Conservation (phyloP, 768 basidiomycete genomes). For the Psilocybe azurescens region DNA sequence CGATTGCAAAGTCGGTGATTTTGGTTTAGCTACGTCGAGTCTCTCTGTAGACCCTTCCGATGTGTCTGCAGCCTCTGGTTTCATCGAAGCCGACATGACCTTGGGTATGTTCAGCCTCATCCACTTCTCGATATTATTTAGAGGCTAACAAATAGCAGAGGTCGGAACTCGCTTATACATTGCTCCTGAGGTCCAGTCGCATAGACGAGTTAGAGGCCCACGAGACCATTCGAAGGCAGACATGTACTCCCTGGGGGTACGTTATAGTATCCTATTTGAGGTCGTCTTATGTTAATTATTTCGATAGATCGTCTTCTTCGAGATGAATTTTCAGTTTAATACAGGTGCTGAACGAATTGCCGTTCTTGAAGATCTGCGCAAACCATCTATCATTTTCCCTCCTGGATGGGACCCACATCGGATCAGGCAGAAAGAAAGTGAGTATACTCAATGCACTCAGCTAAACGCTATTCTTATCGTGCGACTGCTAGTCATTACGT, state of each 20-base stretch:
- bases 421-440: conserved; percentile 71
- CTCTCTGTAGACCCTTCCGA: conserved; percentile 80
- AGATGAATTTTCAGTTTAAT: conserved; percentile 89
- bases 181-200: conserved; percentile 85
- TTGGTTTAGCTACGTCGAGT: conserved; percentile 88
- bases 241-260: conserved; percentile 91
- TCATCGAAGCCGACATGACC: conserved; percentile 73
- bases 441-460: background rate
- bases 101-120: conserved; percentile 50
- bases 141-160: conserved; percentile 45
- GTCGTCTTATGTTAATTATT: background rate
- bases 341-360: conserved; percentile 86
- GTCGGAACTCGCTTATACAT: conserved; percentile 93
- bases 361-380: conserved; percentile 81
- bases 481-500: conserved; percentile 66
- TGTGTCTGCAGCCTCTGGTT: conserved; percentile 49
- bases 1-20: conserved; percentile 93
- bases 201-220: conserved; percentile 53
- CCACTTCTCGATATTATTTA: background rate
- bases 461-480: background rate
- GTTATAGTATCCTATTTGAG: conserved; percentile 27
- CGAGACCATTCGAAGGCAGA: conserved; percentile 89
- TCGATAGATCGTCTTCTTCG: conserved; percentile 90
- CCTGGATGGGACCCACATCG: conserved; percentile 67
- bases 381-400: conserved; percentile 80